Conservation (phyloP, 2,329 filamentous ascomycete genomes). For the Aspergillus latus region DNA sequence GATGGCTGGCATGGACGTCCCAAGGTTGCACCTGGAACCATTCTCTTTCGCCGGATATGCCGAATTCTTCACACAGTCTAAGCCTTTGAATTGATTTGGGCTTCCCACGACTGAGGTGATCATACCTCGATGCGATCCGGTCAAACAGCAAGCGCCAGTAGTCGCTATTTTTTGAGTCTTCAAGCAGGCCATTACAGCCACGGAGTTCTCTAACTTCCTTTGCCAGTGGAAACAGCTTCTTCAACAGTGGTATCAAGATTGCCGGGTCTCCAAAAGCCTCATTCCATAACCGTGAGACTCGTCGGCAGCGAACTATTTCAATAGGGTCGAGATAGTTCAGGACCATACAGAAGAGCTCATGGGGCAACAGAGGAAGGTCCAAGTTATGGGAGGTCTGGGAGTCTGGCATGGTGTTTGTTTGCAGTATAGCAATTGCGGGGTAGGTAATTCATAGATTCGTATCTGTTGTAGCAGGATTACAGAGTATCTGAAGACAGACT, state of each 20-base stretch:
- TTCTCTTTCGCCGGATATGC: conserved; percentile 36
- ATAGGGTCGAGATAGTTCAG: conserved; percentile 50
- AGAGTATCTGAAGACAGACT: background rate
- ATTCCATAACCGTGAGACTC: conserved; percentile 53
- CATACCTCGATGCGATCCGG: conserved; percentile 55
- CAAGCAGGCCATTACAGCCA: background rate
- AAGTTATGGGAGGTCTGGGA: conserved; percentile 5
- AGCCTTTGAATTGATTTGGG: conserved; percentile 51
- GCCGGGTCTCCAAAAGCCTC: conserved; percentile 51
- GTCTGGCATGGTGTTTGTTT: background rate
- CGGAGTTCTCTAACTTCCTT: conserved; percentile 52
- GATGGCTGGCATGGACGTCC: conserved; percentile 42
- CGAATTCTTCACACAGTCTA: conserved; percentile 40
- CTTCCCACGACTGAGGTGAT: conserved; percentile 51
- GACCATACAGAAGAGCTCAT: conserved; percentile 59
- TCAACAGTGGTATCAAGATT: conserved; percentile 51
- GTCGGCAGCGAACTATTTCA: conserved; percentile 54
- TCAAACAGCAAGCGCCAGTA: conserved; percentile 44
- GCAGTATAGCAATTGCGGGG: conserved; percentile 1
- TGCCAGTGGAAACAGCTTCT: conserved; percentile 54
- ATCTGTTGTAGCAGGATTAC: background rate
- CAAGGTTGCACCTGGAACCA: conserved; percentile 45
- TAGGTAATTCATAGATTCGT: background rate
- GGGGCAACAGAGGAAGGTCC: conserved; percentile 48
- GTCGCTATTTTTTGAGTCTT: conserved; percentile 3